phyloP scores from a whole-genome alignment of 2,329 filamentous ascomycete species.

The Plenodomus lindquistii region DNA sequence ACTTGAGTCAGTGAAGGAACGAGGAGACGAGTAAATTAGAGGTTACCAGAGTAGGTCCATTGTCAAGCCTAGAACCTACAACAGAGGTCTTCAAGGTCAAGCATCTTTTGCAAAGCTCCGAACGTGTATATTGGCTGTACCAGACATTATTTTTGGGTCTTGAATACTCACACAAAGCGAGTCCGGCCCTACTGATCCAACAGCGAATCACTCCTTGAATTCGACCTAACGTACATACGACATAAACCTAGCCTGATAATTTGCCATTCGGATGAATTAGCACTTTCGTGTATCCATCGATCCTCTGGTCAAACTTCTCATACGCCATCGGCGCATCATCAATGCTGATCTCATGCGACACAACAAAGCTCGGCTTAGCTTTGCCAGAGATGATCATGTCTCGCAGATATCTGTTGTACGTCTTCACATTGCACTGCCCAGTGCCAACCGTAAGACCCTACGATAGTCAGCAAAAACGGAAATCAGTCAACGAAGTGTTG shows the following conservation, averaged over 20 bases:
- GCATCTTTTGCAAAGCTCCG: too few species aligned
- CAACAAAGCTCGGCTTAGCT: slow-evolving; percentile 69
- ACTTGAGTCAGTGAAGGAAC: too few species aligned
- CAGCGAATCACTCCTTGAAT: too few species aligned
- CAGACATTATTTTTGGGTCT: too few species aligned
- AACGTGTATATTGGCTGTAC: too few species aligned
- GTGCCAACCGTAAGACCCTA: slow-evolving; percentile 64
- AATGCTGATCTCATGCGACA: slow-evolving; percentile 66
- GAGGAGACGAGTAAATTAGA: too few species aligned
- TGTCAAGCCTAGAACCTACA: too few species aligned
- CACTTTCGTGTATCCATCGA: slow-evolving; percentile 71
- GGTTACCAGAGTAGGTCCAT: too few species aligned
- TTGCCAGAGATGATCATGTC: slow-evolving; percentile 67
- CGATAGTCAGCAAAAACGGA: slow-evolving; percentile 4
- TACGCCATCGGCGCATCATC: slow-evolving; percentile 65
- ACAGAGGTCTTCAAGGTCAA: too few species aligned
- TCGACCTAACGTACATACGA: too few species aligned
- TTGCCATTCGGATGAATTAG: slow-evolving; percentile 67
- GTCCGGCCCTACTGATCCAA: too few species aligned
- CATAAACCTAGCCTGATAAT: neutral
- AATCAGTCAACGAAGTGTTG: neutral
- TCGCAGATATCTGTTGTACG: slow-evolving; percentile 67
- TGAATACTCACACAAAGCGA: too few species aligned
- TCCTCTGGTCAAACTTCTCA: slow-evolving; percentile 67
- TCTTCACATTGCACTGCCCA: slow-evolving; percentile 70